Evolutionary conservation across 192 early-diverging fungal genomes (phyloP).

Genomic region (Coemansia umbellata): DNA sequence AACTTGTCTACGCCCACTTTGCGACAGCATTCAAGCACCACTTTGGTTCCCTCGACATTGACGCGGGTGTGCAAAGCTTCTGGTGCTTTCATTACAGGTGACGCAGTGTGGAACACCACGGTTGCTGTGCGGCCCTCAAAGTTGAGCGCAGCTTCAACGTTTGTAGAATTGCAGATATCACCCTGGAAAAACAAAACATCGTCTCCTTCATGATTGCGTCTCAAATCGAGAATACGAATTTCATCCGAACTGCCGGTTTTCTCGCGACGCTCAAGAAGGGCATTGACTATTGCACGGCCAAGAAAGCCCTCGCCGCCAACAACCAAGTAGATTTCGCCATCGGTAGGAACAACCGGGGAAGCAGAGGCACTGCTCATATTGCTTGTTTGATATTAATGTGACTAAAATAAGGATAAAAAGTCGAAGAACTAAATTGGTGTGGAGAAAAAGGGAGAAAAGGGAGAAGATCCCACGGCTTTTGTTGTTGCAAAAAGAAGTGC

Average conservation of each 20-base stretch:
- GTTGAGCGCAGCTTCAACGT: slow-evolving; percentile 57
- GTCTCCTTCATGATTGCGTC: slow-evolving; percentile 50
- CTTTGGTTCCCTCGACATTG: slow-evolving; percentile 84
- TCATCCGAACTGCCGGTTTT: slow-evolving; percentile 33
- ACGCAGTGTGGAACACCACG: slow-evolving; percentile 87
- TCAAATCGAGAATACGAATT: slow-evolving; percentile 83
- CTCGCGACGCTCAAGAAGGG: slow-evolving; percentile 58
- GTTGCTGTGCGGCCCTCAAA: slow-evolving; percentile 50
- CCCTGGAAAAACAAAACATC: slow-evolving; percentile 50
- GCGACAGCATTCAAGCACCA: slow-evolving; percentile 75
- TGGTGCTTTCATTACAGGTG: slow-evolving; percentile 71
- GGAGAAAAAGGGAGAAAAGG: not conserved
- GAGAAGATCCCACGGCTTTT: too few relatives aligned
- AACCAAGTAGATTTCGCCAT: slow-evolving; percentile 57
- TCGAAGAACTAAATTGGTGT: too few relatives aligned
- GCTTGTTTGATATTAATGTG: too few relatives aligned
- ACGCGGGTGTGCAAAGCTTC: slow-evolving; percentile 70
- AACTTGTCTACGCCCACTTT: slow-evolving; percentile 61
- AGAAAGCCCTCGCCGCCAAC: slow-evolving; percentile 90
- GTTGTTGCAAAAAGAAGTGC: too few relatives aligned
- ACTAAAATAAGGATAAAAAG: too few relatives aligned
- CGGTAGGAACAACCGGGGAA: not conserved
- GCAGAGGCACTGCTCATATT: not conserved
- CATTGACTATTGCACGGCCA: slow-evolving; percentile 70
- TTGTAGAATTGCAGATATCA: slow-evolving; percentile 55